Conservation (phyloP, 2,329 filamentous ascomycete genomes). For the Trichoderma sp. region DNA sequence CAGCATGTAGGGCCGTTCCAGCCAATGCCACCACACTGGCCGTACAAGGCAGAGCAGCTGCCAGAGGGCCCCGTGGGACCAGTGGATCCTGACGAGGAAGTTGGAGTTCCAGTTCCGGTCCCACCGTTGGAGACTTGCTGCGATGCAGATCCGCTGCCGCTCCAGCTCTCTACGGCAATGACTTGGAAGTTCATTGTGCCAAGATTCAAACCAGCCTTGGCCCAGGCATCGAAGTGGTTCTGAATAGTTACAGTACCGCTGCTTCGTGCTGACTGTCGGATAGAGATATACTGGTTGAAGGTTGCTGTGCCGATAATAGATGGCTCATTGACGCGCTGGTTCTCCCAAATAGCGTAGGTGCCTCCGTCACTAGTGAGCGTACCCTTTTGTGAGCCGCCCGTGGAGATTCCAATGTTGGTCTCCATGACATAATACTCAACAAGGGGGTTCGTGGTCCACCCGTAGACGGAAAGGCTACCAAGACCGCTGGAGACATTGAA, state of each 20-base stretch:
- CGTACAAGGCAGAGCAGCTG: neutral
- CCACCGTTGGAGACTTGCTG: neutral
- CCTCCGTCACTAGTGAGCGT: conserved; percentile 41
- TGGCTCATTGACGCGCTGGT: conserved; percentile 45
- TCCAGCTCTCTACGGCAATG: conserved; percentile 56
- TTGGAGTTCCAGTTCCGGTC: neutral
- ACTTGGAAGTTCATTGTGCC: conserved; percentile 57
- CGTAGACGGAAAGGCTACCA: conserved; percentile 43
- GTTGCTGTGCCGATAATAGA: conserved; percentile 52
- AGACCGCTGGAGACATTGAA: conserved; percentile 33
- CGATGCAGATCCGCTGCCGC: conserved; percentile 36
- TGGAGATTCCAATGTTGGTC: conserved; percentile 43
- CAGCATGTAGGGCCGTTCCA: neutral
- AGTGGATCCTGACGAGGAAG: neutral
- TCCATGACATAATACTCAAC: conserved; percentile 45
- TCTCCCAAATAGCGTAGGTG: conserved; percentile 43
- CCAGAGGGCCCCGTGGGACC: neutral
- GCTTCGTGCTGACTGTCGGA: conserved; percentile 3
- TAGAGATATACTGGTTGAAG: conserved; percentile 50
- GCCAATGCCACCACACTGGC: neutral
- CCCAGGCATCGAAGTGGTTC: conserved; percentile 51
- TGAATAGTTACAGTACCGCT: conserved; percentile 49
- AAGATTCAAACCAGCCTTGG: conserved; percentile 48
- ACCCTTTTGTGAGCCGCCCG: conserved; percentile 39
- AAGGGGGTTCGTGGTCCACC: conserved; percentile 41